phyloP scores from a whole-genome alignment of 2,329 filamentous ascomycete genomes.

The Neocucurbitaria cava region DNA sequence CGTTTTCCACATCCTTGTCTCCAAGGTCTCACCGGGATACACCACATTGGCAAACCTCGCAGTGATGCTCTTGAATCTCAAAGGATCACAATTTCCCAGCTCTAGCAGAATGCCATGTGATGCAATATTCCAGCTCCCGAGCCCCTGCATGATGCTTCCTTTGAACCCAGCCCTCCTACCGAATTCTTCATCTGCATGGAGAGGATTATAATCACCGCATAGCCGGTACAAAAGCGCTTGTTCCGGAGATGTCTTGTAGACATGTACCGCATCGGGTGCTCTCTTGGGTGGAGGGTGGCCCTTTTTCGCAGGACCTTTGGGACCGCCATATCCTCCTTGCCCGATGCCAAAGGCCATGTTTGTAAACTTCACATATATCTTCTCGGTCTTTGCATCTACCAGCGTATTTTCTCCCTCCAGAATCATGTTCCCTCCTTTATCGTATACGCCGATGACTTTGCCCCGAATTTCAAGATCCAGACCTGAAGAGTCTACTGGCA shows the following conservation, averaged over 20 bases:
- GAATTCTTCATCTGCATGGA: constrained; percentile 55
- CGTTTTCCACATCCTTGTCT: constrained; percentile 54
- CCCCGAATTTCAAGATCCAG: constrained; percentile 51
- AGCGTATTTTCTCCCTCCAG: constrained; percentile 52
- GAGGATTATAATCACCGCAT: constrained; percentile 59
- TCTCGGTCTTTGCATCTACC: constrained; percentile 50
- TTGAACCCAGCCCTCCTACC: constrained; percentile 55
- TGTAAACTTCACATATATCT: constrained; percentile 49
- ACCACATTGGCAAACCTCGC: constrained; percentile 57
- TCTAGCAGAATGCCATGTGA: constrained; percentile 53
- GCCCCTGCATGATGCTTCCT: constrained; percentile 56
- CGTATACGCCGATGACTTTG: constrained; percentile 55
- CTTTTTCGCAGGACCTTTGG: constrained; percentile 49
- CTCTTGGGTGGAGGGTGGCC: constrained; percentile 42
- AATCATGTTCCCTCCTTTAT: constrained; percentile 54
- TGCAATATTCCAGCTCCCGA: constrained; percentile 58
- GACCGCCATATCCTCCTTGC: constrained; percentile 56
- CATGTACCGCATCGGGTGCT: constrained; percentile 49
- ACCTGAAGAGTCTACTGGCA: constrained; percentile 48
- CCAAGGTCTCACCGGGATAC: constrained; percentile 55
- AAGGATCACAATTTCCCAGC: constrained; percentile 52
- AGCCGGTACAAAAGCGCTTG: constrained; percentile 53
- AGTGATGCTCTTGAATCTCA: constrained; percentile 52
- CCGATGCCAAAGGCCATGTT: constrained; percentile 55
- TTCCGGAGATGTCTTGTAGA: constrained; percentile 50